Conservation (phyloP, 1,139 yeast species). For the Yamadazyma triangularis region DNA sequence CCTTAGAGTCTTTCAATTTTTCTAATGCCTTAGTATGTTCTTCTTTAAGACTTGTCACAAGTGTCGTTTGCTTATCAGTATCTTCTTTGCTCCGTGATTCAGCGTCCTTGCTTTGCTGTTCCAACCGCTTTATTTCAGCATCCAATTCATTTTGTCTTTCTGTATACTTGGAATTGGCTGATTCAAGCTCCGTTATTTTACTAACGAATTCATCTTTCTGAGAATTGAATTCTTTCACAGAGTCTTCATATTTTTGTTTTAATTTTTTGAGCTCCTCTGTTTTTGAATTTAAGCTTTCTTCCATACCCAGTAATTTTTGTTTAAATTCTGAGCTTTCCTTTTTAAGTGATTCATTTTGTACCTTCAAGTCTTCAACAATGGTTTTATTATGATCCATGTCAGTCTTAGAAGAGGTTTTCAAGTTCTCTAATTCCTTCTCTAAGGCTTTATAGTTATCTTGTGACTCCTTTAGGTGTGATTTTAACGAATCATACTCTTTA, state of each 20-base stretch:
- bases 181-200: constrained; percentile 1
- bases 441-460: constrained; percentile 1
- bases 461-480: constrained; percentile 1
- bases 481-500: constrained; percentile 1
- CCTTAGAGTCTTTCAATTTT: not conserved
- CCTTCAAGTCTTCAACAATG: constrained; percentile 3
- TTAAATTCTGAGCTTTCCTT: not conserved
- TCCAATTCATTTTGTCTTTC: constrained; percentile 51
- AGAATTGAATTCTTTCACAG: not conserved
- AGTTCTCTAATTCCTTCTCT: constrained; percentile 3
- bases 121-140: constrained; percentile 30
- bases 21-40: not conserved
- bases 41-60: no score
- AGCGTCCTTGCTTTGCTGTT: constrained; percentile 35
- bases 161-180: not conserved
- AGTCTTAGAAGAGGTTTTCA: constrained; percentile 1
- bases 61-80: no score
- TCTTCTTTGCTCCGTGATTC: constrained; percentile 6
- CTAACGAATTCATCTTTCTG: constrained; percentile 2
- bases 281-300: not conserved
- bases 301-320: not conserved
- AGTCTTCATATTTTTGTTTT: not conserved
- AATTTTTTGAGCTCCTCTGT: not conserved
- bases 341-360: constrained; percentile 1
- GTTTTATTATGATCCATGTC: constrained; percentile 2